Percentiles rank a stretch among this genome's conserved stretches.
These are phyloP conservation scores for Cyclocybe aegerita DNA, from an alignment of 768 basidiomycete genomes.

Conservation along the genomic window DNA sequence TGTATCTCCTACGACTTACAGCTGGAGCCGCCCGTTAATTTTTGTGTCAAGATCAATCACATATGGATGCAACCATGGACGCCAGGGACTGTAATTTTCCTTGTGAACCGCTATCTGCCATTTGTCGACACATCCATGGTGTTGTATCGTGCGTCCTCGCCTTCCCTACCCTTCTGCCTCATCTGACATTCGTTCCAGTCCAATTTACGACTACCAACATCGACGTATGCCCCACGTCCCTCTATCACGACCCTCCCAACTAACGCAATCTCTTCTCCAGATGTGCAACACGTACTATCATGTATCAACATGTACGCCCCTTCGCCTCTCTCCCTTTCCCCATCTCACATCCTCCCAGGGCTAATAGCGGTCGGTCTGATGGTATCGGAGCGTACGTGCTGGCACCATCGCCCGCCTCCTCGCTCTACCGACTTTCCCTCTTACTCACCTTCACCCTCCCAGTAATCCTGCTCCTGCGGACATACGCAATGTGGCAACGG, in stretches of 20 bases:
- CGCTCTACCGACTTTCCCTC: neutral
- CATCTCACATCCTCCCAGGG: slow-evolving; percentile 7
- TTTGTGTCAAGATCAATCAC: slow-evolving; percentile 25
- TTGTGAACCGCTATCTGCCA: slow-evolving; percentile 39
- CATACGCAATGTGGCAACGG: slow-evolving; percentile 44
- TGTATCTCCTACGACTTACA: neutral
- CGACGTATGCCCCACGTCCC: too few species aligned
- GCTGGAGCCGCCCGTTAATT: neutral
- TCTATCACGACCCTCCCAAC: too few species aligned
- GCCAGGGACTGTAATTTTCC: slow-evolving; percentile 31
- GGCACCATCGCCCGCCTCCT: too few species aligned
- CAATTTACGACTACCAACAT: too few species aligned
- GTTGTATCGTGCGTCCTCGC: slow-evolving; percentile 23
- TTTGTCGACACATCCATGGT: slow-evolving; percentile 37
- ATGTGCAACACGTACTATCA: slow-evolving; percentile 24
- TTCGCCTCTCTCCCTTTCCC: neutral
- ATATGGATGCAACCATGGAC: slow-evolving; percentile 31
- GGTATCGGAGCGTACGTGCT: slow-evolving; percentile 32
- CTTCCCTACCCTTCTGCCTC: neutral
- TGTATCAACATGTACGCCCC: slow-evolving; percentile 28
- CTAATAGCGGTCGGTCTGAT: slow-evolving; percentile 36
- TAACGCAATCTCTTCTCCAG: slow-evolving; percentile 5
- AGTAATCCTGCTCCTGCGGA: slow-evolving; percentile 42
- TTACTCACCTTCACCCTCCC: neutral
- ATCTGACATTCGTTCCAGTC: neutral